phyloP scores from a whole-genome alignment of 345 rosid species.

The Draba incana region DNA sequence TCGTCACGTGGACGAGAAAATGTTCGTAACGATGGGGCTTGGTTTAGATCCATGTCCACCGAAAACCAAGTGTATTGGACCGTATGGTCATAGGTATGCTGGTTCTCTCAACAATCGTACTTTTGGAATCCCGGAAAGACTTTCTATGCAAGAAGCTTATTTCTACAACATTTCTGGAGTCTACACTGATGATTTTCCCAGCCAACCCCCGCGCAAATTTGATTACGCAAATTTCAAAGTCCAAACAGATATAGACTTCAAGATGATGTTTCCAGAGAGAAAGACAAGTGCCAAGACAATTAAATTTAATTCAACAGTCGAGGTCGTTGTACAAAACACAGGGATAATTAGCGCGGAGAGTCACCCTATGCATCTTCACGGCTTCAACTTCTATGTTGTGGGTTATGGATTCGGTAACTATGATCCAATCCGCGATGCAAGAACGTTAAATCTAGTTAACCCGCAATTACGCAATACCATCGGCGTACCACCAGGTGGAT shows the following conservation, averaged over 20 bases:
- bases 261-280: conserved; percentile 52
- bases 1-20: conserved; percentile 56
- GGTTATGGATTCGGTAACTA: conserved; percentile 89
- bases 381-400: conserved; percentile 71
- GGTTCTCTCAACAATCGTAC: conserved; percentile 80
- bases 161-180: conserved; percentile 53
- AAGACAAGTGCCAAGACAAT: conserved; percentile 58
- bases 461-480: conserved; percentile 72
- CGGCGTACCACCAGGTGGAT: conserved; percentile 73
- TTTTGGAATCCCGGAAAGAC: conserved; percentile 44
- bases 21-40: conserved; percentile 67
- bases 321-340: conserved; percentile 72
- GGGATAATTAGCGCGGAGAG: conserved; percentile 55
- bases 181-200: conserved; percentile 66
- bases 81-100: conserved; percentile 29
- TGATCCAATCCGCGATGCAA: conserved; percentile 42
- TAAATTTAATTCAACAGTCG: conserved; percentile 64
- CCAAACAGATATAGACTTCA: conserved; percentile 1
- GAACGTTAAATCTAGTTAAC: conserved; percentile 58
- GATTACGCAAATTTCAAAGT: conserved; percentile 53
- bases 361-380: conserved; percentile 90
- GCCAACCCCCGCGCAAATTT: conserved; percentile 52
- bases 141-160: conserved; percentile 64
- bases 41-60: conserved; percentile 49
- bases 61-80: conserved; percentile 49